Conservation (phyloP, 2,329 filamentous ascomycete species). For the Pseudocercospora vitis region DNA sequence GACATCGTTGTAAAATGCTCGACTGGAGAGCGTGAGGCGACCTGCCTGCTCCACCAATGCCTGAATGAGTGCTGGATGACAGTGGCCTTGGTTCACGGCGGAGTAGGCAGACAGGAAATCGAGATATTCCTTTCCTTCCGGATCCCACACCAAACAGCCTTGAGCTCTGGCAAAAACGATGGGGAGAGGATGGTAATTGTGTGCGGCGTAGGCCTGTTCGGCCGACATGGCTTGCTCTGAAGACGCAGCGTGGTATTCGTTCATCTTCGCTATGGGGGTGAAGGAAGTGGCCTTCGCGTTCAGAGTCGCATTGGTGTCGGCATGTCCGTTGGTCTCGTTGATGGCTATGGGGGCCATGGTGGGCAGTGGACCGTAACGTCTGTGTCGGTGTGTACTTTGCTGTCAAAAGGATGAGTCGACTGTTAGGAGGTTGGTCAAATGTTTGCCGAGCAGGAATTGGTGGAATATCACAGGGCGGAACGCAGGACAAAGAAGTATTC, state of each 20-base stretch:
- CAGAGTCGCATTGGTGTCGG: constrained; percentile 28
- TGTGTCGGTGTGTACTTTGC: neutral
- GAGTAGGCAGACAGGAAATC: constrained; percentile 98
- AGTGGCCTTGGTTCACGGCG: constrained; percentile 97
- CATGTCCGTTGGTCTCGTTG: constrained; percentile 30
- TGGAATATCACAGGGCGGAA: constrained; percentile 3
- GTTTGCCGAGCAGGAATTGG: constrained; percentile 1
- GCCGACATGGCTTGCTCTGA: constrained; percentile 75
- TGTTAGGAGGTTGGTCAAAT: neutral
- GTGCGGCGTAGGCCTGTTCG: constrained; percentile 83
- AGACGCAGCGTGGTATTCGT: constrained; percentile 71
- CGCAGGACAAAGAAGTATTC: constrained; percentile 1
- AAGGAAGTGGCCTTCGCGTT: constrained; percentile 46
- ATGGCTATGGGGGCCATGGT: constrained; percentile 42
- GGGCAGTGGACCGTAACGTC: constrained; percentile 9
- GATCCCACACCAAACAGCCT: constrained; percentile 92
- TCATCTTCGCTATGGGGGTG: constrained; percentile 42
- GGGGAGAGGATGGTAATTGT: constrained; percentile 98
- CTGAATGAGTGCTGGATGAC: constrained; percentile 92
- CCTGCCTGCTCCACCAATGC: constrained; percentile 85
- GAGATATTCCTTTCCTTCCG: constrained; percentile 84
- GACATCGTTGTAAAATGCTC: constrained; percentile 97
- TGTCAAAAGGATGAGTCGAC: neutral
- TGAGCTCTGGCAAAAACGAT: constrained; percentile 86
- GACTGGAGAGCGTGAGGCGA: constrained; percentile 85